These are phyloP conservation scores for Phanerochaete sordida DNA, from an alignment of 768 basidiomycete genomes.

Conservation along the genomic window DNA sequence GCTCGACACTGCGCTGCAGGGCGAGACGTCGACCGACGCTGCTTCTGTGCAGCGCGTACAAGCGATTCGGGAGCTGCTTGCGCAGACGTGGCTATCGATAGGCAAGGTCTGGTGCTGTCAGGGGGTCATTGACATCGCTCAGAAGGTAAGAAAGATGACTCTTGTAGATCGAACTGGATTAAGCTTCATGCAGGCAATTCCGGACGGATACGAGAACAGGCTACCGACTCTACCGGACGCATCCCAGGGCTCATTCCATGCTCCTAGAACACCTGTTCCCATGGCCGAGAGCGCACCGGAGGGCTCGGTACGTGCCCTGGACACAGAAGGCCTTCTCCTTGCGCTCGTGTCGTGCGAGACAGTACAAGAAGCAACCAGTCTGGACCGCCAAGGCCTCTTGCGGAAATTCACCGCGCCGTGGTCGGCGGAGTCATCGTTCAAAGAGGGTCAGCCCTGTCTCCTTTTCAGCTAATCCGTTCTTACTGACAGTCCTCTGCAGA, in stretches of 20 bases:
- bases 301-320: conserved; percentile 40
- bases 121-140: conserved; percentile 49
- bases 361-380: conserved; percentile 61
- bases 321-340: conserved; percentile 50
- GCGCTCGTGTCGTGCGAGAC: conserved; percentile 49
- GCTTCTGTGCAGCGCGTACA: conserved; percentile 41
- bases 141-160: conserved; percentile 40
- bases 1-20: conserved; percentile 50
- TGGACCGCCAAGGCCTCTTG: conserved; percentile 54
- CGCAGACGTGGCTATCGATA: conserved; percentile 62
- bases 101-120: conserved; percentile 67
- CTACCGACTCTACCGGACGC: conserved; percentile 30
- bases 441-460: conserved; percentile 58
- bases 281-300: conserved; percentile 23
- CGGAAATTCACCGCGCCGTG: conserved; percentile 57
- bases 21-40: conserved; percentile 37
- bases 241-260: conserved; percentile 39
- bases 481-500: conserved; percentile 38
- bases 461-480: background rate
- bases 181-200: conserved; percentile 5
- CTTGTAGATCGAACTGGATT: background rate
- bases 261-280: conserved; percentile 43
- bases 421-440: conserved; percentile 73
- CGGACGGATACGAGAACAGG: conserved; percentile 14
- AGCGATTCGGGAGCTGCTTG: conserved; percentile 60